Evolutionary conservation across 208 protist species (phyloP).

Genomic region (Acanthamoeba lenticulata): DNA sequence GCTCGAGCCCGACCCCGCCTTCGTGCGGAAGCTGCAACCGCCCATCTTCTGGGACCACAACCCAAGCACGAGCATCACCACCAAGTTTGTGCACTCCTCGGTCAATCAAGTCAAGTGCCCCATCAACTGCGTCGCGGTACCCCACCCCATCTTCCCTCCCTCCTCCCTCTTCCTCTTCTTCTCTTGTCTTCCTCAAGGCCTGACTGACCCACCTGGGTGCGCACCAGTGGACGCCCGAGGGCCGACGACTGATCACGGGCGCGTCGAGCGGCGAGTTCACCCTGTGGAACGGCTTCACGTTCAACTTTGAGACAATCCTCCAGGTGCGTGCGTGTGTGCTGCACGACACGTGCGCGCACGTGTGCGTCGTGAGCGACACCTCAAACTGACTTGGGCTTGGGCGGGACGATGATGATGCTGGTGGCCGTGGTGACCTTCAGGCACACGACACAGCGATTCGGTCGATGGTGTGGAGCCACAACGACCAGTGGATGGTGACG

Average conservation of each 20-base stretch:
- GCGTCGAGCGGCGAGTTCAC: conserved; percentile 91
- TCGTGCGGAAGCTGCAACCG: background rate
- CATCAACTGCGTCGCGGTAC: conserved; percentile 38
- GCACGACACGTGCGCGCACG: background rate
- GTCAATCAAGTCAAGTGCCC: background rate
- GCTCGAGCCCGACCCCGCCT: background rate
- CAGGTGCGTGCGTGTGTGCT: conserved; percentile 72
- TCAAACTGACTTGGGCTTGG: too few relatives aligned
- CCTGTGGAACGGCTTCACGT: conserved; percentile 93
- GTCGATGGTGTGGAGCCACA: conserved; percentile 90
- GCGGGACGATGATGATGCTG: too few relatives aligned
- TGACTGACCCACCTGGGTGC: background rate
- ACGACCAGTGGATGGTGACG: conserved; percentile 89
- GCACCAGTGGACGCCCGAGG: conserved; percentile 40
- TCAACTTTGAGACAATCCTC: conserved; percentile 93
- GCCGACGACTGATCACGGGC: conserved; percentile 1
- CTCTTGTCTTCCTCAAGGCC: background rate
- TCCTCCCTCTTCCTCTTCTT: background rate
- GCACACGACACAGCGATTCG: conserved; percentile 88
- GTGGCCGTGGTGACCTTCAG: conserved; percentile 71
- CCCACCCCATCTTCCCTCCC: background rate
- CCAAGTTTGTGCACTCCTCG: conserved; percentile 18
- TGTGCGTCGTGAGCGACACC: background rate
- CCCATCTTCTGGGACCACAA: background rate
- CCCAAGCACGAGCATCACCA: background rate